Percentiles rank a stretch among this genome's conserved stretches.
phyloP scores from a whole-genome alignment of 2,329 filamentous ascomycete genomes.

The Talaromyces sp. region DNA sequence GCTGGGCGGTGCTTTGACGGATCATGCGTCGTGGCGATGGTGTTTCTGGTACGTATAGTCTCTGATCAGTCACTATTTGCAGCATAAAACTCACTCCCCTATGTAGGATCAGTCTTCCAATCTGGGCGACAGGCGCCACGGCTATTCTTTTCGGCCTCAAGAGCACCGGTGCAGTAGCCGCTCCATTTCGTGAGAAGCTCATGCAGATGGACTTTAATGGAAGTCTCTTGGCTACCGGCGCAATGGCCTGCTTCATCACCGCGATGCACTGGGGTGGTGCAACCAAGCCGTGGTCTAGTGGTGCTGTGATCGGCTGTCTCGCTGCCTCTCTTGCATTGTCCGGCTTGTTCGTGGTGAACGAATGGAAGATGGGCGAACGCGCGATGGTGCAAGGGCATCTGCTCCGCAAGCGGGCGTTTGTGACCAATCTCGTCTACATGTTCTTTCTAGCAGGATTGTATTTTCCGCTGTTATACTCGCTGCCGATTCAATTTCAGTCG shows the following conservation, averaged over 20 bases:
- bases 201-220: conserved; percentile 20
- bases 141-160: conserved; percentile 21
- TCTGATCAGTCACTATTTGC: not conserved
- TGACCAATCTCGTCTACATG: conserved; percentile 23
- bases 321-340: conserved; percentile 15
- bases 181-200: conserved; percentile 15
- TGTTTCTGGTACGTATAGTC: conserved; percentile 18
- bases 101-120: conserved; percentile 29
- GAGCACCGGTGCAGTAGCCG: not conserved
- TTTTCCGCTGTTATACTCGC: conserved; percentile 28
- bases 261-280: conserved; percentile 23
- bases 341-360: conserved; percentile 14
- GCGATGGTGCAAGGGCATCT: conserved; percentile 32
- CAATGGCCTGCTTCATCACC: conserved; percentile 18
- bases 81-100: not conserved
- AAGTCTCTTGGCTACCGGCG: conserved; percentile 14
- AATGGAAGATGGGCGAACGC: conserved; percentile 11
- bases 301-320: conserved; percentile 15
- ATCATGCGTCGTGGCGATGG: conserved; percentile 9
- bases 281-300: conserved; percentile 17
- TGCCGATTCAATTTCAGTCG: conserved; percentile 13
- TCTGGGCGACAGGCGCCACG: conserved; percentile 20
- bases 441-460: conserved; percentile 31
- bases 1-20: conserved; percentile 5
- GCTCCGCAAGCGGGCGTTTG: conserved; percentile 30